Evolutionary conservation across 305 asterid species (phyloP).

Genomic region (Fraxinus paxiana): DNA sequence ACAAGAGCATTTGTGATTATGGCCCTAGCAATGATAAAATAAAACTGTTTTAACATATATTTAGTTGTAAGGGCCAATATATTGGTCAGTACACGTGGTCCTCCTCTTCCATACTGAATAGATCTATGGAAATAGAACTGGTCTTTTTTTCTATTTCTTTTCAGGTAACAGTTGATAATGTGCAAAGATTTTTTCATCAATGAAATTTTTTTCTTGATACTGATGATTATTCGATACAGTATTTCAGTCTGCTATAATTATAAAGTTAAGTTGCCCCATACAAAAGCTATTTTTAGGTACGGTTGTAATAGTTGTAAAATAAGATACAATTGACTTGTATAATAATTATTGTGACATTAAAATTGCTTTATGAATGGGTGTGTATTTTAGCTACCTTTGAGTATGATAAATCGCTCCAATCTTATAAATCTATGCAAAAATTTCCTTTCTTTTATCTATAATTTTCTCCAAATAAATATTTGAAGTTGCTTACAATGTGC

Average conservation of each 20-base stretch:
- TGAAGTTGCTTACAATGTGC: slow-evolving; percentile 20
- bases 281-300: neutral
- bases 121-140: neutral
- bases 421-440: neutral
- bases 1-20: neutral
- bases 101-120: neutral
- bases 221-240: neutral
- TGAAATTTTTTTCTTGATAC: neutral
- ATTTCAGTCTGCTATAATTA: neutral
- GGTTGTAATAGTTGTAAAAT: neutral
- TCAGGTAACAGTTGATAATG: neutral
- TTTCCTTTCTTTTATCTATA: neutral
- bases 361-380: neutral
- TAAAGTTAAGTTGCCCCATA: neutral
- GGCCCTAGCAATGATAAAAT: neutral
- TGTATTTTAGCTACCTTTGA: neutral
- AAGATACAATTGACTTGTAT: neutral
- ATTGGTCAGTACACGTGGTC: neutral
- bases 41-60: neutral
- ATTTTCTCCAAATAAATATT: neutral
- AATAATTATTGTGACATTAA: neutral
- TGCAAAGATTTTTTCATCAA: neutral
- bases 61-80: neutral
- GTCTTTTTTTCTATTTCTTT: neutral
- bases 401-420: neutral